Percentiles rank a stretch among this genome's conserved stretches.
Conservation (phyloP, 345 rosid genomes). For the Dipteronia dyeriana region DNA sequence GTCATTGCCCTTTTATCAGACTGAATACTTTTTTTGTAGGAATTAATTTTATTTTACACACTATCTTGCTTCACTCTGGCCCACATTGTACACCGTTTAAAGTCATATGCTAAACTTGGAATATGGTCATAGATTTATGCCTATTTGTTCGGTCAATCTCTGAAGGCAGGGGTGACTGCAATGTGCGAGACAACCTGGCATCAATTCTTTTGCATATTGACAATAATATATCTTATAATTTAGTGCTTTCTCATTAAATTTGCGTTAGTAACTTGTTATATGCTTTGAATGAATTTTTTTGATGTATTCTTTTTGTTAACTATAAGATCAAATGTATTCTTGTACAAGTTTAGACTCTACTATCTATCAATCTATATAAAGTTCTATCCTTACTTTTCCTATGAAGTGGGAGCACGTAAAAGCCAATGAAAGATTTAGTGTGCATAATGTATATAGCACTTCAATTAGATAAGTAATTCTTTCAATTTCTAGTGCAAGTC, state of each 20-base stretch:
- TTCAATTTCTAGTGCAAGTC: not conserved
- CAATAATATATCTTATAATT: not conserved
- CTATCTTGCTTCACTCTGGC: constrained; percentile 3
- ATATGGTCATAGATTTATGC: not conserved
- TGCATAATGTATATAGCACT: not conserved
- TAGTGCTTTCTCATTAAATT: not conserved
- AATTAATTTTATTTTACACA: not conserved
- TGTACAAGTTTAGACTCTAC: not conserved
- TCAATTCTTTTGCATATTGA: not conserved
- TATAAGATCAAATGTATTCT: not conserved
- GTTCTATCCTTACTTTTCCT: not conserved
- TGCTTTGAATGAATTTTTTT: not conserved
- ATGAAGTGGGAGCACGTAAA: not conserved
- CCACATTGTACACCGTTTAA: not conserved
- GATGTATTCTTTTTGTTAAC: not conserved
- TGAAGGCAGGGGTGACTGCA: not conserved
- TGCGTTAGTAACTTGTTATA: not conserved
- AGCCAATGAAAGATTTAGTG: not conserved
- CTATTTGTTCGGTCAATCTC: not conserved
- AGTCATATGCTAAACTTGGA: not conserved
- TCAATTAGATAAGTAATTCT: not conserved
- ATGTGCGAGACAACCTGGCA: not conserved
- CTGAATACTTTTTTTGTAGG: not conserved
- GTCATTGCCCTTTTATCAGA: constrained; percentile 3
- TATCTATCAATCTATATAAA: not conserved